Base-by-base conservation (phyloP, 345 rosid genomes). In the Crucihimalaya himalaica region DNA sequence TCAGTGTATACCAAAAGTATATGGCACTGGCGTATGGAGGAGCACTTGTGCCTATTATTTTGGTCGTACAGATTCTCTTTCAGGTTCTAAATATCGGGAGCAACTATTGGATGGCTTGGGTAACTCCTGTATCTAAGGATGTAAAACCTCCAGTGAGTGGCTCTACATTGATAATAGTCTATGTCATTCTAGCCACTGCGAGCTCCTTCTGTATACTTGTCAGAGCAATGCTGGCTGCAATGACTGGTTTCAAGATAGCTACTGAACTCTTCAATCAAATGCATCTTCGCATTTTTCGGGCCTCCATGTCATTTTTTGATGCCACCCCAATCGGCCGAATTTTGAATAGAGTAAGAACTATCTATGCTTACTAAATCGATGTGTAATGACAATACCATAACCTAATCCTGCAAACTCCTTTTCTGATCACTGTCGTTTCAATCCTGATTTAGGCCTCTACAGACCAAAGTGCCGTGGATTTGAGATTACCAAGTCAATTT, bases 61-160 rank as follows among this genome's bases (percentile, higher is more conserved):
- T 91, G 62, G 63, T 85, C 58, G 85, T 81, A 5, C 92, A 87
- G 53, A 70, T 79, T 81, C 75, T 87, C 47, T 88, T 84, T 72
- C 89, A 91, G 82, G 0, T 74, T 46, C 85, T 91, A 46, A 91
- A 87, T 78, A 91, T 88, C 1, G 87, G 90, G 15, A 88, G 94
- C 88, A 88, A 87, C 65, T 88, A 88, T 39, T 91, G 92, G 97
- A 87, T 91, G 90, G 91, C 90, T 4, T 87, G 87, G 95, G 95
- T 85, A 51, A 83, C 89, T 76, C 92, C 92, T 0, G 70, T 69
- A 35, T 62, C 79, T 15, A 78, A 79, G 66, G 83, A 63, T 66
- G 83, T 75, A 62, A 71, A 27, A 15, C 68, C 86, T 63, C 85
- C 83, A 25, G 71, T 55, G 4, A 89, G 84, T 45, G 78, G 80